Evolutionary conservation across 129 eudicot genomes (phyloP).

Genomic region (Pittosporum tobira): DNA sequence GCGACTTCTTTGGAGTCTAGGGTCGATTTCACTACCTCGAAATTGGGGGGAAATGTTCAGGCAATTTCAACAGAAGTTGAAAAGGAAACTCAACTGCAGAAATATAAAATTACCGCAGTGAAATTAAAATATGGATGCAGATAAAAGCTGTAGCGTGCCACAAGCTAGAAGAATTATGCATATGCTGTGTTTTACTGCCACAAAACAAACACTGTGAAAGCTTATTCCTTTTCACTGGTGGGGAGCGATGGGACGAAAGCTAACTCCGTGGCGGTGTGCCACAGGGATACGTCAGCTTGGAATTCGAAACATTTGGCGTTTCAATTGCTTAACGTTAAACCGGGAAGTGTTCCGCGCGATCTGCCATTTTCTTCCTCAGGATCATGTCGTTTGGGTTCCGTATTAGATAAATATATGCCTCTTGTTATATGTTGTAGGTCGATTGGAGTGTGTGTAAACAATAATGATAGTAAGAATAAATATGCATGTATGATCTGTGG

Average conservation of each 20-base stretch:
- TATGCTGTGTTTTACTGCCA: conserved; percentile 78
- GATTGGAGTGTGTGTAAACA: too few species aligned
- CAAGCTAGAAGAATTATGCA: conserved; percentile 51
- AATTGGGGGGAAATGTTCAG: conserved; percentile 38
- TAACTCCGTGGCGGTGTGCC: conserved; percentile 59
- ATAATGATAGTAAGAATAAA: too few species aligned
- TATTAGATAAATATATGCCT: conserved; percentile 20
- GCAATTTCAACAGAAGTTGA: conserved; percentile 48
- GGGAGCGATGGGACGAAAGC: conserved; percentile 45
- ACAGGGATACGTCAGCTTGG: conserved; percentile 59
- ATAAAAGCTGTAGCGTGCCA: conserved; percentile 53
- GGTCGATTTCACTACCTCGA: conserved; percentile 40
- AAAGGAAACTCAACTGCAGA: conserved; percentile 17
- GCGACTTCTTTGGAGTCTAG: conserved; percentile 48
- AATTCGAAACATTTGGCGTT: conserved; percentile 69
- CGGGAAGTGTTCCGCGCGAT: conserved; percentile 58
- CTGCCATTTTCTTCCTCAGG: conserved; percentile 73
- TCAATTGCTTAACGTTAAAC: conserved; percentile 53
- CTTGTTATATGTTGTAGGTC: too few species aligned
- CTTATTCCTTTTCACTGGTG: conserved; percentile 31
- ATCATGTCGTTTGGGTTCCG: conserved; percentile 62
- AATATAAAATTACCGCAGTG: conserved; percentile 26
- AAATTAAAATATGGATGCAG: conserved; percentile 24
- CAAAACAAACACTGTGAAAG: conserved; percentile 27
- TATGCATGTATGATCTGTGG: too few species aligned